Evolutionary conservation across 2,329 filamentous ascomycete genomes (phyloP).

Genomic region (Fusarium luffae): DNA sequence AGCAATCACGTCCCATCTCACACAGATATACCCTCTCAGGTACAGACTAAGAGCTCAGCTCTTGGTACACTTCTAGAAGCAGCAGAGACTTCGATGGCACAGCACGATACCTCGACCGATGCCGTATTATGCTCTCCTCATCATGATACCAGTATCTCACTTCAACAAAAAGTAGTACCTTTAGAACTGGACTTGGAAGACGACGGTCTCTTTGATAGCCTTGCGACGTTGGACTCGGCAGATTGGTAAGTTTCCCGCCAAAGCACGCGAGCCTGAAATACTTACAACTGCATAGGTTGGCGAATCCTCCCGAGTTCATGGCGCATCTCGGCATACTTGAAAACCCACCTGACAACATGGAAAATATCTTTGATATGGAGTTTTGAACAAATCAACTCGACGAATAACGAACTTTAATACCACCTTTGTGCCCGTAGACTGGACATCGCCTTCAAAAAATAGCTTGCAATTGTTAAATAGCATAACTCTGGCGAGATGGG

Average conservation of each 20-base stretch:
- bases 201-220: constrained; percentile 13
- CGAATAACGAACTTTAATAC: not conserved
- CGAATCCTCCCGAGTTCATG: constrained; percentile 19
- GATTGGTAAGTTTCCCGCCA: not conserved
- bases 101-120: not conserved
- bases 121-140: rapidly evolving
- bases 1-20: too few relatives aligned
- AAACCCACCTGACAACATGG: not conserved
- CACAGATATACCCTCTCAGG: not conserved
- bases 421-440: not conserved
- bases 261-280: rapidly evolving
- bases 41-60: too few relatives aligned
- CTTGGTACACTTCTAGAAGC: not conserved
- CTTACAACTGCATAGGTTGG: not conserved
- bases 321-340: constrained; percentile 18
- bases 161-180: not conserved
- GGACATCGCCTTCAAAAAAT: not conserved
- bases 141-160: rapidly evolving
- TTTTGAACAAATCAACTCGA: not conserved
- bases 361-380: constrained; percentile 9
- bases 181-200: not conserved
- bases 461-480: not conserved
- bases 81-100: not conserved
- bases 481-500: not conserved
- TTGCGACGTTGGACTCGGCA: not conserved